Percentiles rank a stretch among this genome's conserved stretches.
Evolutionary conservation across 2,329 filamentous ascomycete species (phyloP).

Genomic region (Laburnicola sp.): DNA sequence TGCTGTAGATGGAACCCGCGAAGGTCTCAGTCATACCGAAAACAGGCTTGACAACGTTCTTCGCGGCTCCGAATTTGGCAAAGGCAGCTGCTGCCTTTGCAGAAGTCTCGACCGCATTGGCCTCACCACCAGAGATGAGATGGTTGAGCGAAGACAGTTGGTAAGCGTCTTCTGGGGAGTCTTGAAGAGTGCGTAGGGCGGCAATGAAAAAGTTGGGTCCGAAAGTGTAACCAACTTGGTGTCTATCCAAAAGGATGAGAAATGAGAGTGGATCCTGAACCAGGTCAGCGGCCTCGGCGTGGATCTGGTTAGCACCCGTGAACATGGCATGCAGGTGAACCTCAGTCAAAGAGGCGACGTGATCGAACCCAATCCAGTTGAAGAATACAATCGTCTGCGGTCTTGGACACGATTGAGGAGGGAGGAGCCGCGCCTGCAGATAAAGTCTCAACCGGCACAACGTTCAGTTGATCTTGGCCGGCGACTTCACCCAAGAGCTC

Average conservation of each 20-base stretch:
- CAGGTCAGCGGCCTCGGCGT: slow-evolving; percentile 50
- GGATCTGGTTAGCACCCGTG: slow-evolving; percentile 50
- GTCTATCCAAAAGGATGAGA: slow-evolving; percentile 46
- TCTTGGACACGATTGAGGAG: background rate
- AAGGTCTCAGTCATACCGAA: slow-evolving; percentile 60
- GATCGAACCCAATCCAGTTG: slow-evolving; percentile 57
- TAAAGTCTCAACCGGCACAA: too few relatives aligned
- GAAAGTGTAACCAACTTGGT: slow-evolving; percentile 51
- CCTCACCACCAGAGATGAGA: slow-evolving; percentile 53
- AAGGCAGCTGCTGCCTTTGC: slow-evolving; percentile 34
- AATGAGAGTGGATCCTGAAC: slow-evolving; percentile 47
- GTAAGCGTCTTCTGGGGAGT: background rate
- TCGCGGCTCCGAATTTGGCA: slow-evolving; percentile 33
- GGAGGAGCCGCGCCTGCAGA: too few relatives aligned
- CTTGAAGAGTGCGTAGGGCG: slow-evolving; percentile 13
- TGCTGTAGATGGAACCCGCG: slow-evolving; percentile 53
- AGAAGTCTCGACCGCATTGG: slow-evolving; percentile 47
- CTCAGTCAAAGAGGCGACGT: slow-evolving; percentile 57
- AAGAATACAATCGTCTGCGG: slow-evolving; percentile 32
- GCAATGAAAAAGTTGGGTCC: slow-evolving; percentile 51
- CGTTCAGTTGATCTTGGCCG: too few relatives aligned
- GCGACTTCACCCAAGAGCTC: too few relatives aligned
- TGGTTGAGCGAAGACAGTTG: slow-evolving; percentile 31
- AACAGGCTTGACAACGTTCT: slow-evolving; percentile 46
- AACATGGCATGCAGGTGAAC: slow-evolving; percentile 56